These are phyloP conservation scores for Voacanga thouarsii DNA, from an alignment of 257 asterid species.

Conservation along the genomic window DNA sequence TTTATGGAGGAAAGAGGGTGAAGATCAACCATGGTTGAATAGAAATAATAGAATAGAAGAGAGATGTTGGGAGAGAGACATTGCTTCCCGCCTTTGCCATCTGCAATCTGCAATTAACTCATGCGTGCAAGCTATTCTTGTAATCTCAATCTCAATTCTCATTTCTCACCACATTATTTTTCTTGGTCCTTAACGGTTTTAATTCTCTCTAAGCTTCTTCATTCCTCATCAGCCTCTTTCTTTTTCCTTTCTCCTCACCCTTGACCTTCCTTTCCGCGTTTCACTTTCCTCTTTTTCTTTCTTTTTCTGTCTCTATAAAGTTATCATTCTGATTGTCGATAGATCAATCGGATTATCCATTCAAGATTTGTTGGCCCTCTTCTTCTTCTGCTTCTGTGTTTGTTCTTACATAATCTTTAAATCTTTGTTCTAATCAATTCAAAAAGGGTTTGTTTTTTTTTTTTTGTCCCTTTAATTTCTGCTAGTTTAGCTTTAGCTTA, in stretches of 20 bases:
- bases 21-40: not conserved
- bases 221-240: slow-evolving; percentile 37
- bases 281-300: slow-evolving; percentile 22
- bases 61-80: slow-evolving; percentile 19
- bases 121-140: slow-evolving; percentile 90
- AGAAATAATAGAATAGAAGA: not conserved
- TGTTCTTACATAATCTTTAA: not conserved
- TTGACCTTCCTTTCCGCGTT: slow-evolving; percentile 20
- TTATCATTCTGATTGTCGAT: too few relatives aligned
- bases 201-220: slow-evolving; percentile 61
- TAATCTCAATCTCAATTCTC: slow-evolving; percentile 14
- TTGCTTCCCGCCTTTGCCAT: slow-evolving; percentile 84
- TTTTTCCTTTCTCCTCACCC: slow-evolving; percentile 18
- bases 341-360: not conserved
- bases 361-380: not conserved
- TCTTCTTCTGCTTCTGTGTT: not conserved
- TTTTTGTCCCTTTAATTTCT: not conserved
- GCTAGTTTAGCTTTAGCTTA: slow-evolving; percentile 12
- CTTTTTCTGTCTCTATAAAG: slow-evolving; percentile 10
- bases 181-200: slow-evolving; percentile 38
- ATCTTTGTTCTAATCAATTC: not conserved
- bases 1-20: not conserved
- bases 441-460: not conserved
- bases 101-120: slow-evolving; percentile 32
- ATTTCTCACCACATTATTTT: slow-evolving; percentile 23